Percentiles rank a stretch among this genome's conserved stretches.
Conservation (phyloP, 2,329 filamentous ascomycete genomes). For the Aspergillus aculeatinus region DNA sequence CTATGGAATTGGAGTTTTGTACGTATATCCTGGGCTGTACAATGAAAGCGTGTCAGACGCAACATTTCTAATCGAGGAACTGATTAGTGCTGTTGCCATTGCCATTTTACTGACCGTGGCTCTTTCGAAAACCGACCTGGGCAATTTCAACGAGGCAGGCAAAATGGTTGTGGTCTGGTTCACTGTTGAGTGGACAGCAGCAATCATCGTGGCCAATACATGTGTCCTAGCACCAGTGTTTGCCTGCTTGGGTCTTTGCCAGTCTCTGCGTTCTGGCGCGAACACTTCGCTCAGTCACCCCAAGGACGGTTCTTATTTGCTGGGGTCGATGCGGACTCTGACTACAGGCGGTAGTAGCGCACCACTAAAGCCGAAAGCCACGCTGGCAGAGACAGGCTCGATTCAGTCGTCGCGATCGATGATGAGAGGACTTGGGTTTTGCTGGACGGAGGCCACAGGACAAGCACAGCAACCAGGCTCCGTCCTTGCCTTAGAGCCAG, state of each 20-base stretch:
- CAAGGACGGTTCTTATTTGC: background rate
- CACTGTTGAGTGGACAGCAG: conserved; percentile 3
- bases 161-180: conserved; percentile 11
- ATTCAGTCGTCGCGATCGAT: conserved; percentile 4
- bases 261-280: background rate
- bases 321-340: background rate
- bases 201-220: conserved; percentile 6
- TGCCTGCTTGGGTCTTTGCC: background rate
- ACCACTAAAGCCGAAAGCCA: background rate
- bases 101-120: background rate
- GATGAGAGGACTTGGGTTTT: background rate
- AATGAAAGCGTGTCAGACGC: background rate
- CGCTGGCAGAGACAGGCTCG: background rate
- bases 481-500: conserved; percentile 1
- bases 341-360: background rate
- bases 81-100: background rate
- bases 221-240: background rate
- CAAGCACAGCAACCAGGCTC: background rate
- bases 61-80: background rate
- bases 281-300: background rate
- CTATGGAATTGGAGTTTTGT: conserved; percentile 2
- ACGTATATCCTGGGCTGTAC: background rate
- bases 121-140: background rate
- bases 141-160: background rate
- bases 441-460: conserved; percentile 1